phyloP scores from a whole-genome alignment of 2,329 filamentous ascomycete genomes.

The Xenosphaeropsis pyriputrescens region DNA sequence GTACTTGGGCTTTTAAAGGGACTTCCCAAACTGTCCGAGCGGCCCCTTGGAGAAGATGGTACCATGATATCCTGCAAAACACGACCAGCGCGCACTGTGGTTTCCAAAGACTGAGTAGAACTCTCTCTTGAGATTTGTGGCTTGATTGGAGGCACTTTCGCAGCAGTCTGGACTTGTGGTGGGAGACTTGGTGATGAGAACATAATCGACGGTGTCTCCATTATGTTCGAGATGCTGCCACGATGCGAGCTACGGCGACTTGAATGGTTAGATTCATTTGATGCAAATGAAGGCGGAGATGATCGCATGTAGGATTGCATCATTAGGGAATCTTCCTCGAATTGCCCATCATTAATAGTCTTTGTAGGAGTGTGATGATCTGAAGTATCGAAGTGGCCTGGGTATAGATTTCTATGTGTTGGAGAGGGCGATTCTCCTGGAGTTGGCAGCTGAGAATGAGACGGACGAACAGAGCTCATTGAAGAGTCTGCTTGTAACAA shows the following conservation, averaged over 20 bases:
- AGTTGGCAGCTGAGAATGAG: conserved; percentile 8
- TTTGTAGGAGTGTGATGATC: background rate
- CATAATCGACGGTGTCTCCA: conserved; percentile 16
- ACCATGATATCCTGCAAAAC: conserved; percentile 17
- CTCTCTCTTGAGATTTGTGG: background rate
- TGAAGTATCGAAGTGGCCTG: background rate
- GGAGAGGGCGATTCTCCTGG: conserved; percentile 18
- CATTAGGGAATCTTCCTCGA: conserved; percentile 6
- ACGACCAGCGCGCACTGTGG: conserved; percentile 14
- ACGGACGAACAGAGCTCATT: background rate
- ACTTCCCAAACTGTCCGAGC: conserved; percentile 17
- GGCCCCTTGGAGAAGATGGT: conserved; percentile 14
- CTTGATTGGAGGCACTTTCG: background rate
- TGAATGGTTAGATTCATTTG: conserved; percentile 14
- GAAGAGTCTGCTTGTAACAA: background rate
- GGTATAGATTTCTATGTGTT: background rate
- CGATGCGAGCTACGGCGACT: conserved; percentile 13
- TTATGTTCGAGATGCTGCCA: conserved; percentile 8
- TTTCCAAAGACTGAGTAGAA: conserved; percentile 3
- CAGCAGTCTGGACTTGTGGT: conserved; percentile 7
- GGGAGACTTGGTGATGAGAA: conserved; percentile 19
- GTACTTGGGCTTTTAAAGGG: conserved; percentile 18
- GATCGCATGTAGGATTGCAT: conserved; percentile 13
- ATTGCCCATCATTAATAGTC: background rate
- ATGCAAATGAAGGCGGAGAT: conserved; percentile 15